Evolutionary conservation across 306 rosid species (phyloP), one percentile per base, ranked within the genome.

Genomic region (Delonix regia): DNA sequence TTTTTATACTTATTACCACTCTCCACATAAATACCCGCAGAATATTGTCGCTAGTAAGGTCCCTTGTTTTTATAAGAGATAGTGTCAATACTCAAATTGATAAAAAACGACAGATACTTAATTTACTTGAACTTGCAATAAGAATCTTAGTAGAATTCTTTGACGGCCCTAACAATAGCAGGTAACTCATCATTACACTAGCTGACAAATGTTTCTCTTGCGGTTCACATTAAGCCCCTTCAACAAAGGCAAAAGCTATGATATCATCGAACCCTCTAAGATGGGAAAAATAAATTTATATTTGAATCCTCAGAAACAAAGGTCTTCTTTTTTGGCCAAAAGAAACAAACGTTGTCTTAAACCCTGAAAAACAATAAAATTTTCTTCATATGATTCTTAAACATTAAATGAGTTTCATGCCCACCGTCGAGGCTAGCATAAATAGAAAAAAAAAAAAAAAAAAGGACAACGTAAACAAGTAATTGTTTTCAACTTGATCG

Each of bases 201-300:
- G 33, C 60, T 16, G 60, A 28, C 16, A 28, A 18, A 27, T 33
- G 27, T 19, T 34, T 27, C 8, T 7, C 41, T 55, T 76, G 76
- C 73, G 77, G 44, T 69, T 60, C 64, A 51, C 53, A 67, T 16
- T 22, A 45, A 60, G 39, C 25, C 41, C 56, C 30, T 39, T 70
- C n/a, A 68, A 76, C 38, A 24, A 66, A n/a, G n/a, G n/a, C n/a
- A n/a, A n/a, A n/a, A 39, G 18, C 49, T 38, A 11, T 11, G 19
- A 45, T n/a, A 41, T 13, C 25, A 63, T 13, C n/a, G n/a, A 70
- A 70, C 52, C 45, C 51, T 6, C 3, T 12, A 2, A 77, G 7
- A 61, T 14, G 18, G 2, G 30, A 69, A 69, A 6, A 60, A 16
- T 21, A 41, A 42, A 16, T 3, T 13, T 1, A 41, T 39, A 12